A percentile compares a stretch with the other conserved stretches of the same genome.
Conservation (phyloP, 257 asterid species). For the Lithospermum erythrorhizon region DNA sequence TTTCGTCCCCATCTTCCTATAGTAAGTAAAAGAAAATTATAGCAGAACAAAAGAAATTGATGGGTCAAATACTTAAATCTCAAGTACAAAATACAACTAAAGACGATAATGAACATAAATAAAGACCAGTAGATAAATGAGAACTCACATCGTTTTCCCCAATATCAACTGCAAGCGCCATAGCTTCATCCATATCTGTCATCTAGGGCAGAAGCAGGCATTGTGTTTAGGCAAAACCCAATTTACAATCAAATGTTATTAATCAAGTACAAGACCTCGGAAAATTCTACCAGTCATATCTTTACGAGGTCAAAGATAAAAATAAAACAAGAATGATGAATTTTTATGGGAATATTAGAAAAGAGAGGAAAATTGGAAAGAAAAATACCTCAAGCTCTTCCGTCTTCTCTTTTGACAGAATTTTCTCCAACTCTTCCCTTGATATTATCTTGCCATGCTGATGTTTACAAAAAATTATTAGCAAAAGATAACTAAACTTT, state of each 20-base stretch:
- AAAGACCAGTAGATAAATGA: conserved; percentile 4
- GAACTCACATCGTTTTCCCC: conserved; percentile 81
- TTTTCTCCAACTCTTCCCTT: conserved; percentile 59
- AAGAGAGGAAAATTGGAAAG: conserved; percentile 3
- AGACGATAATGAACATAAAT: neutral
- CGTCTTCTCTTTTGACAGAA: conserved; percentile 56
- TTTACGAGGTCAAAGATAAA: conserved; percentile 1
- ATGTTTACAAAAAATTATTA: conserved; percentile 7
- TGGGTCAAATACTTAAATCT: neutral
- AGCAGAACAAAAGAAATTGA: conserved; percentile 6
- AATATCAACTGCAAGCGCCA: conserved; percentile 95
- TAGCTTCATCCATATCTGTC: conserved; percentile 82
- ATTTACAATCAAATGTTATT: neutral
- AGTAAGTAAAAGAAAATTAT: conserved; percentile 6
- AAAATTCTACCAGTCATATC: neutral
- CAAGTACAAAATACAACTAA: neutral
- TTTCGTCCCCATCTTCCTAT: conserved; percentile 77
- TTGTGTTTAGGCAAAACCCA: conserved; percentile 4
- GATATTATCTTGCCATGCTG: conserved; percentile 77
- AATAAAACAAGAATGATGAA: neutral
- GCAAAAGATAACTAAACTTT: neutral
- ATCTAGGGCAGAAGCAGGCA: conserved; percentile 30
- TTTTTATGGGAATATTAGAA: neutral
- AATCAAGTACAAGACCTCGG: neutral
- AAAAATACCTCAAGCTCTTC: conserved; percentile 65